Conservation (phyloP, 176 grass and related monocot genomes). For the Echinochloa phyllopogon region DNA sequence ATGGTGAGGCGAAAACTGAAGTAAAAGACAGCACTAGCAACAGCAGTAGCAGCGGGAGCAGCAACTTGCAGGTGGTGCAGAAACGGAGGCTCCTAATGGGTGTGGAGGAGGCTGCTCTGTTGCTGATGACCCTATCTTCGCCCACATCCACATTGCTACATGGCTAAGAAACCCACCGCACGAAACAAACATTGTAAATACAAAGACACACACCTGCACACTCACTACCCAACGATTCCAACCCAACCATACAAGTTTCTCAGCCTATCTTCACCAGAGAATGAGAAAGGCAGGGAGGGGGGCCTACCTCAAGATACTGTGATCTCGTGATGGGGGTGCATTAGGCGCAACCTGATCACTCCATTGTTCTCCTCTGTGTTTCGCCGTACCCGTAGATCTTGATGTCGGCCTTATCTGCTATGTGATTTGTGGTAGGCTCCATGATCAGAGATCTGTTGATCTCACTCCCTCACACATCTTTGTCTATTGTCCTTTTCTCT, state of each 20-base stretch:
- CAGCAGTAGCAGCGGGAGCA: slow-evolving; percentile 42
- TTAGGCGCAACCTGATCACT: slow-evolving; percentile 24
- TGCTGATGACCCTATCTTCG: slow-evolving; percentile 92
- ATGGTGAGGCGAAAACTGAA: slow-evolving; percentile 22
- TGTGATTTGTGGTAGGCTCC: slow-evolving; percentile 49
- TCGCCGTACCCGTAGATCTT: background rate
- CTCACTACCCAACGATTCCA: slow-evolving; percentile 20
- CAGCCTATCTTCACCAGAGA: slow-evolving; percentile 11
- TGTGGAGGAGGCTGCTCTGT: slow-evolving; percentile 73
- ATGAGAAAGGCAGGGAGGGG: slow-evolving; percentile 2
- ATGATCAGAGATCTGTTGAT: slow-evolving; percentile 35
- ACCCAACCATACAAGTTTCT: slow-evolving; percentile 17
- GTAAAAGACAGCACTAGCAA: slow-evolving; percentile 34
- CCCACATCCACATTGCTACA: slow-evolving; percentile 50
- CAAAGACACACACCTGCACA: background rate
- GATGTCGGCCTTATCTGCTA: slow-evolving; percentile 17
- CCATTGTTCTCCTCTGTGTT: background rate
- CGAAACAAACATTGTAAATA: slow-evolving; percentile 35
- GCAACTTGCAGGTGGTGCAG: slow-evolving; percentile 48
- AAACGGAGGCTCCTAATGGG: slow-evolving; percentile 59
- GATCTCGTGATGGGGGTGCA: slow-evolving; percentile 30
- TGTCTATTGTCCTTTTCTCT: background rate
- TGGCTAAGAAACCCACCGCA: slow-evolving; percentile 35
- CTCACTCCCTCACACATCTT: background rate
- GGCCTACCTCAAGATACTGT: slow-evolving; percentile 29